These are phyloP conservation scores for Mucor saturninus DNA, from an alignment of 371 early-diverging fungal species.

Conservation along the genomic window DNA sequence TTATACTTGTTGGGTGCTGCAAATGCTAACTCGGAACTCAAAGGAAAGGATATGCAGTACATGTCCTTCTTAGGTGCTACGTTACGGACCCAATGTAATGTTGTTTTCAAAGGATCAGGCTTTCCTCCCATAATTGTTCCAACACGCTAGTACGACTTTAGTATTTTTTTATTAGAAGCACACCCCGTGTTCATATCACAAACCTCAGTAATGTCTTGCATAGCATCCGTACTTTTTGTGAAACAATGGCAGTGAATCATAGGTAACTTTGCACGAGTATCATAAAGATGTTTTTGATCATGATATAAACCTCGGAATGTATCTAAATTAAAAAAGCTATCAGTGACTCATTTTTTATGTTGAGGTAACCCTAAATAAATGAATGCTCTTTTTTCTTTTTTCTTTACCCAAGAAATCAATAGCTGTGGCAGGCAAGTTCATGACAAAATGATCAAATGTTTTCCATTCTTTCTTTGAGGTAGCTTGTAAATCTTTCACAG, in stretches of 20 bases:
- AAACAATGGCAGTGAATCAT: constrained; percentile 96
- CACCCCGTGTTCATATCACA: background rate
- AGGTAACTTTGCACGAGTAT: constrained; percentile 63
- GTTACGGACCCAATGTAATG: constrained; percentile 81
- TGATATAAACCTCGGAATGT: constrained; percentile 75
- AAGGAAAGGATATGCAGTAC: constrained; percentile 90
- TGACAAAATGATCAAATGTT: constrained; percentile 93
- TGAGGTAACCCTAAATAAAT: background rate
- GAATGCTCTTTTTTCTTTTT: background rate
- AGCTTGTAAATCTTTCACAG: constrained; percentile 58
- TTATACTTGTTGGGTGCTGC: constrained; percentile 19
- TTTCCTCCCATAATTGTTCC: constrained; percentile 55
- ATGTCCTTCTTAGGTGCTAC: constrained; percentile 99
- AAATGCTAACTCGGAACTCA: constrained; percentile 67
- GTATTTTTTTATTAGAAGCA: background rate
- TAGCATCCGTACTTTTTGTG: constrained; percentile 77
- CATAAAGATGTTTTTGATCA: constrained; percentile 46
- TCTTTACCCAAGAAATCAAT: constrained; percentile 88
- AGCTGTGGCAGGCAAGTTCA: constrained; percentile 97
- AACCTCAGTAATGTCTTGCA: constrained; percentile 73
- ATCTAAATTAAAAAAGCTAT: constrained; percentile 39
- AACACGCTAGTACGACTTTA: constrained; percentile 42
- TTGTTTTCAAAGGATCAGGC: constrained; percentile 51
- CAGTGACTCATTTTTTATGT: background rate
- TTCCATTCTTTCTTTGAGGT: constrained; percentile 47